Evolutionary conservation across 2,329 filamentous ascomycete species (phyloP).

Genomic region (Myriangium duriaei): DNA sequence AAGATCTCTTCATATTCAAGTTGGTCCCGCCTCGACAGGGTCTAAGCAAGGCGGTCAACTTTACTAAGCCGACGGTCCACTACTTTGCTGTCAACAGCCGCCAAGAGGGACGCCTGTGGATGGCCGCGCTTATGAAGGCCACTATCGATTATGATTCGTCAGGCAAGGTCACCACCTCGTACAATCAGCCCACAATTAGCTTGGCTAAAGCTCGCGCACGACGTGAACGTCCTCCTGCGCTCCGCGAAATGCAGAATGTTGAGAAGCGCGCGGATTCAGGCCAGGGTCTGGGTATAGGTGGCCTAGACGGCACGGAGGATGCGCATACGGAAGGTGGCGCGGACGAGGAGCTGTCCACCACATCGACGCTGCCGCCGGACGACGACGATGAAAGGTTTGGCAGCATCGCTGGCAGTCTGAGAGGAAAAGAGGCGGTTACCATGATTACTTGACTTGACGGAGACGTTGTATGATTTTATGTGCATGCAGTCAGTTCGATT

Average conservation of each 20-base stretch:
- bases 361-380: not conserved
- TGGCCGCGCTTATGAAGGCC: slow-evolving; percentile 97
- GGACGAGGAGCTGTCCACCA: not conserved
- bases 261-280: not conserved
- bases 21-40: slow-evolving; percentile 81
- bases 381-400: not conserved
- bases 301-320: not conserved
- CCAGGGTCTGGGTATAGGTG: not conserved
- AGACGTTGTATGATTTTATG: no score
- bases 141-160: slow-evolving; percentile 84
- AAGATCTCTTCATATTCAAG: slow-evolving; percentile 91
- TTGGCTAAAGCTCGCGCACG: slow-evolving; percentile 76
- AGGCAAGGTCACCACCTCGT: slow-evolving; percentile 73
- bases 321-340: not conserved
- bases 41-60: slow-evolving; percentile 81
- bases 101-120: slow-evolving; percentile 83
- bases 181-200: slow-evolving; percentile 94
- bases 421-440: not conserved
- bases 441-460: not conserved
- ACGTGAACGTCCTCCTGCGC: slow-evolving; percentile 77
- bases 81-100: slow-evolving; percentile 94
- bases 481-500: no score
- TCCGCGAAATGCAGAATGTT: slow-evolving; percentile 46
- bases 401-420: not conserved
- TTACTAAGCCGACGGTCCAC: slow-evolving; percentile 93